Conservation (phyloP, 805 yeast genomes). For the Metschnikowia anglica region DNA sequence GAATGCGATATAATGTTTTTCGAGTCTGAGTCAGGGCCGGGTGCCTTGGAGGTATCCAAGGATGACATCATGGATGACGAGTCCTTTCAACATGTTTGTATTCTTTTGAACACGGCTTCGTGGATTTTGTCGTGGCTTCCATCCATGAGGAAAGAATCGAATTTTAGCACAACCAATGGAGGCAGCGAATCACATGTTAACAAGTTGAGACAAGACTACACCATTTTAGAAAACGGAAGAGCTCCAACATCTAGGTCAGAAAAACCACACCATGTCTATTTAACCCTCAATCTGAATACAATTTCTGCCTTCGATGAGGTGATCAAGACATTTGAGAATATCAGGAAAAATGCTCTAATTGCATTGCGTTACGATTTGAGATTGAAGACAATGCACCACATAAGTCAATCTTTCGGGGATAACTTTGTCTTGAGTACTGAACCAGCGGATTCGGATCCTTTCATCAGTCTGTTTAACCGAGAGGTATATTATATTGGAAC, state of each 20-base stretch:
- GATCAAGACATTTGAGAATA: constrained; percentile 31
- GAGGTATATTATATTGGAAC: constrained; percentile 49
- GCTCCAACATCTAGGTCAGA: constrained; percentile 21
- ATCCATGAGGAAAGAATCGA: constrained; percentile 42
- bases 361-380: constrained; percentile 59
- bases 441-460: constrained; percentile 60
- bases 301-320: constrained; percentile 37
- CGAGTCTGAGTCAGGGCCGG: constrained; percentile 17
- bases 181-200: constrained; percentile 25
- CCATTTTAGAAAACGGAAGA: constrained; percentile 42
- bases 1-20: constrained; percentile 32
- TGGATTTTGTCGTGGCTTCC: constrained; percentile 67
- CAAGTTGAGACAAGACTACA: constrained; percentile 40
- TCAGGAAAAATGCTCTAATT: constrained; percentile 41
- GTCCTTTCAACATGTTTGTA: constrained; percentile 50
- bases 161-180: constrained; percentile 23
- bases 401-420: constrained; percentile 48
- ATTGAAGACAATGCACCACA: constrained; percentile 50
- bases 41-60: constrained; percentile 37
- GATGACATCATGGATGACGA: constrained; percentile 56
- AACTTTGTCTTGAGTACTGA: constrained; percentile 55
- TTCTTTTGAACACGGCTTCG: constrained; percentile 52
- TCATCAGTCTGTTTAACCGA: constrained; percentile 50
- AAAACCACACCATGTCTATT: constrained; percentile 28
- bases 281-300: constrained; percentile 34